Conservation (phyloP, 371 early-diverging fungal species). For the Mortierella sp. region DNA sequence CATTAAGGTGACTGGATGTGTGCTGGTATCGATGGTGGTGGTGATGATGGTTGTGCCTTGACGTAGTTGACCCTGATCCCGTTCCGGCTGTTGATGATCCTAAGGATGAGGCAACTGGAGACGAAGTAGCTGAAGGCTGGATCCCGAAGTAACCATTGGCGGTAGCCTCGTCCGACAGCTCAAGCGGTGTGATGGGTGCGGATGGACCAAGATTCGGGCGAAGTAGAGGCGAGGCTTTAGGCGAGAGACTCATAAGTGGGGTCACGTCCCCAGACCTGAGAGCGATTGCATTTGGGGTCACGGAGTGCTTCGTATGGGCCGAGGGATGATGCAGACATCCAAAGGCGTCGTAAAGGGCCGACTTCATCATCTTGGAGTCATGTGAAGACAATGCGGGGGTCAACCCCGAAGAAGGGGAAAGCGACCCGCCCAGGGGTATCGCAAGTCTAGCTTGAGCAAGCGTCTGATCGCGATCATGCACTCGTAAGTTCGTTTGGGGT, state of each 20-base stretch:
- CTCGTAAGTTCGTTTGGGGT: too few relatives aligned
- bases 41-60: conserved; percentile 15
- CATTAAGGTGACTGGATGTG: conserved; percentile 36
- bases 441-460: conserved; percentile 3
- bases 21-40: conserved; percentile 27
- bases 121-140: conserved; percentile 17
- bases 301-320: conserved; percentile 44
- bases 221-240: conserved; percentile 41
- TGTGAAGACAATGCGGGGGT: conserved; percentile 6
- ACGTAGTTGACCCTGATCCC: conserved; percentile 5
- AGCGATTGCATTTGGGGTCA: conserved; percentile 25
- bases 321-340: conserved; percentile 40
- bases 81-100: conserved; percentile 6
- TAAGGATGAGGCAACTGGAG: neutral
- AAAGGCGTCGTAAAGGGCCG: conserved; percentile 19
- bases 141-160: conserved; percentile 42
- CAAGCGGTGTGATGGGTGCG: conserved; percentile 50
- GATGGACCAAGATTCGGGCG: conserved; percentile 44
- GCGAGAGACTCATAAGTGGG: conserved; percentile 45
- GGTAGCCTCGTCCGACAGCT: conserved; percentile 38
- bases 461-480: neutral
- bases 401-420: neutral
- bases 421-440: conserved; percentile 9
- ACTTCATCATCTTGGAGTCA: conserved; percentile 18
- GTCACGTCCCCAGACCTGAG: conserved; percentile 50